Conservation (phyloP, 257 asterid genomes). For the Ophiorrhiza pumila region DNA sequence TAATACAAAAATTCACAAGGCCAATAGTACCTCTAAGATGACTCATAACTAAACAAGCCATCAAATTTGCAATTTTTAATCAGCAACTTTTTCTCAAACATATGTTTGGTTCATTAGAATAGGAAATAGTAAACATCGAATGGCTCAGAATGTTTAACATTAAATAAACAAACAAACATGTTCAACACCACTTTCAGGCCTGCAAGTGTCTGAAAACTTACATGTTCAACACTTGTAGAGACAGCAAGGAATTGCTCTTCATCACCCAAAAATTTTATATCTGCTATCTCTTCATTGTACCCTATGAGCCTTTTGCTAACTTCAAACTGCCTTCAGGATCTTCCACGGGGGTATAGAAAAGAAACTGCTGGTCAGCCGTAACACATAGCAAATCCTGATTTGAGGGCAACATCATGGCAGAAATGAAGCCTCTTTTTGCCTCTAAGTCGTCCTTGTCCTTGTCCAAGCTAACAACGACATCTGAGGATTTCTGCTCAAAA, state of each 20-base stretch:
- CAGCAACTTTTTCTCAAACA: not conserved
- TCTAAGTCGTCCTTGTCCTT: too few species aligned
- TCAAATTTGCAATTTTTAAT: not conserved
- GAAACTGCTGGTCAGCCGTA: conserved; percentile 97
- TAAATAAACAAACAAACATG: not conserved
- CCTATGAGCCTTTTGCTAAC: conserved; percentile 81
- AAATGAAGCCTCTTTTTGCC: conserved; percentile 73
- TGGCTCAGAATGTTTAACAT: not conserved
- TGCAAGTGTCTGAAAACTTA: conserved; percentile 23
- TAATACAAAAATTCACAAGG: too few species aligned
- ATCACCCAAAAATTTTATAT: conserved; percentile 93
- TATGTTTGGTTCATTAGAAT: too few species aligned
- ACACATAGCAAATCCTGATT: conserved; percentile 76
- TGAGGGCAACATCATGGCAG: conserved; percentile 77
- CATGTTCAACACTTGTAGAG: conserved; percentile 94
- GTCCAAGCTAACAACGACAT: conserved; percentile 59
- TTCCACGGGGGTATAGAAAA: conserved; percentile 57
- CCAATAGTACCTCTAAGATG: not conserved
- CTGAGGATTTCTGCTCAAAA: conserved; percentile 85
- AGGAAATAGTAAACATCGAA: not conserved
- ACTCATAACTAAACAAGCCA: not conserved
- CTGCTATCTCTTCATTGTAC: conserved; percentile 90
- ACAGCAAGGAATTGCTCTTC: conserved; percentile 91
- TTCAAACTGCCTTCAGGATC: conserved; percentile 46
- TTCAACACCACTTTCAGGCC: not conserved